phyloP scores from a whole-genome alignment of 2,329 filamentous ascomycete genomes.

The Fusarium tanahbumbuense region DNA sequence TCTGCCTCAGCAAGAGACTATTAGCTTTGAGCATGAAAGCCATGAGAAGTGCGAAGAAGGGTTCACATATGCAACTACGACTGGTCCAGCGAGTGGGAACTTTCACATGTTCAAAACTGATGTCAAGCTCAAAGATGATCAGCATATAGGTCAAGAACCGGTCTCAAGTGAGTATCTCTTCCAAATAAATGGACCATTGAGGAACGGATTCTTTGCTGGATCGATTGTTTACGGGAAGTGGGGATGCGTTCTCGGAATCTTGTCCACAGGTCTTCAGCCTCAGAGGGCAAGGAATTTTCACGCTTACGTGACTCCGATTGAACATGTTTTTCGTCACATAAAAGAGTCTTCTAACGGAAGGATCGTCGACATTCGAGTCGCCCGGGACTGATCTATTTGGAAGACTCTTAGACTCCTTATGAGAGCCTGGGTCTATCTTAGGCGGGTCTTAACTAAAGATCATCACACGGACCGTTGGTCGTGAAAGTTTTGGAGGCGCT shows the following conservation, averaged over 20 bases:
- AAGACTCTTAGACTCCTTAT: no score
- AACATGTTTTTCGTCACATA: background rate
- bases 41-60: rapidly evolving
- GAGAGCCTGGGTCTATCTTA: no score
- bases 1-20: background rate
- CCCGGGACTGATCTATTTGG: rapidly evolving
- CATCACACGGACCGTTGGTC: no score
- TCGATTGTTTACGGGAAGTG: background rate
- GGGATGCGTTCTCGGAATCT: background rate
- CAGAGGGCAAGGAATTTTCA: rapidly evolving
- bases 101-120: background rate
- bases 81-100: rapidly evolving
- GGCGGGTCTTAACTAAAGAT: no score
- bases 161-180: background rate
- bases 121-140: background rate
- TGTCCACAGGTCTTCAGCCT: background rate
- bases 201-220: background rate
- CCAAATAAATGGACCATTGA: background rate
- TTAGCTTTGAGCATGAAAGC: background rate
- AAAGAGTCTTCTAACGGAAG: background rate
- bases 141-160: rapidly evolving
- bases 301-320: background rate
- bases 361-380: background rate
- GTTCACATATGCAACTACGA: background rate
- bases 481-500: no score